Conservation (phyloP, 1,284 basidiomycete species). For the Sanghuangporus sanghuang region DNA sequence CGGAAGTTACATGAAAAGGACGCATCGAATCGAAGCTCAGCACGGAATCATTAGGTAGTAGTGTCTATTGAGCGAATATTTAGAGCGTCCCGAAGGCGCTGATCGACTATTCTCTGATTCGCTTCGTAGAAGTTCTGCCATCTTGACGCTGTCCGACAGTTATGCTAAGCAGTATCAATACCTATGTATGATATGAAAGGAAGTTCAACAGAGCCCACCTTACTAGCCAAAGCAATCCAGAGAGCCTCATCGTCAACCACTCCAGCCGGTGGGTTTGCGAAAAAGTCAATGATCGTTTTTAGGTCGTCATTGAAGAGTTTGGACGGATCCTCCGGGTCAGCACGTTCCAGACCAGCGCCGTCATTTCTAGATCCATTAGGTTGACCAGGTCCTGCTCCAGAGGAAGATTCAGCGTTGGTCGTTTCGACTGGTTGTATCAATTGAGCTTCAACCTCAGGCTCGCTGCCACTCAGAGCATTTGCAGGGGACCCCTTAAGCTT, state of each 20-base stretch:
- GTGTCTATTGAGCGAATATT: background rate
- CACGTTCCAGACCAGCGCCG: background rate
- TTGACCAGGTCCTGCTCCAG: background rate
- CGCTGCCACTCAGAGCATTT: slow-evolving; percentile 23
- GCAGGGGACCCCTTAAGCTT: background rate
- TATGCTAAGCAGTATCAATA: slow-evolving; percentile 25
- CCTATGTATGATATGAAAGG: background rate
- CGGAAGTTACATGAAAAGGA: no score
- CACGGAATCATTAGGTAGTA: background rate
- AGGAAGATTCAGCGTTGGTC: slow-evolving; percentile 21
- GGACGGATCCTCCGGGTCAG: background rate
- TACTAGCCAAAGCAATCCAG: slow-evolving; percentile 33
- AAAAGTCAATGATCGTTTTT: slow-evolving; percentile 44
- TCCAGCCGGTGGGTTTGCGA: slow-evolving; percentile 42
- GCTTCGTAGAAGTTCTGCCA: slow-evolving; percentile 56
- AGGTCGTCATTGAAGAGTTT: slow-evolving; percentile 39
- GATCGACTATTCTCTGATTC: slow-evolving; percentile 36
- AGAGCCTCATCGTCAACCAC: slow-evolving; percentile 40
- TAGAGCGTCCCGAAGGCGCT: slow-evolving; percentile 12
- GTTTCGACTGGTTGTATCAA: slow-evolving; percentile 23
- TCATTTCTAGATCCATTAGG: background rate
- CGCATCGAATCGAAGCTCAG: no score
- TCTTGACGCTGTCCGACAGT: slow-evolving; percentile 38
- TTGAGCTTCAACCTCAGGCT: slow-evolving; percentile 32
- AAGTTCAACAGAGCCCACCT: slow-evolving; percentile 22